These are phyloP conservation scores for Gaultheria prostrata DNA, from an alignment of 148 eudicot species.

Conservation along the genomic window DNA sequence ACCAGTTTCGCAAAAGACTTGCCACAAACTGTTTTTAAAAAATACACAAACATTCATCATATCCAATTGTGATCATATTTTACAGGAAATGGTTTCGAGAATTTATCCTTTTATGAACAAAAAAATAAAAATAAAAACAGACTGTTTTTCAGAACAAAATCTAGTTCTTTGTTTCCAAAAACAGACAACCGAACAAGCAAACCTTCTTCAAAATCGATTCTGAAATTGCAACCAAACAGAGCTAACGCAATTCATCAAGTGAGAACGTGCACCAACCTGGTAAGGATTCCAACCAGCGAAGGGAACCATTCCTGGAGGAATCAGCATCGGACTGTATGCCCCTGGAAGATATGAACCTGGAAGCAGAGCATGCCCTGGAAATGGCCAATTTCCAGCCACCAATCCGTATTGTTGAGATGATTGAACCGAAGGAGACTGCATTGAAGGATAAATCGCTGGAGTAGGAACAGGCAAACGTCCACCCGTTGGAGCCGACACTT, in stretches of 20 bases:
- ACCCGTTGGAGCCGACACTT: slow-evolving; percentile 34
- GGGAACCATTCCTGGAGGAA: slow-evolving; percentile 72
- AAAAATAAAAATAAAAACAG: no score
- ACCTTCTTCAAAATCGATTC: not conserved
- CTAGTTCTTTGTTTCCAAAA: not conserved
- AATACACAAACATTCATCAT: no score
- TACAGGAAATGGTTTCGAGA: not conserved
- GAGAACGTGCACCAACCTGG: slow-evolving; percentile 40
- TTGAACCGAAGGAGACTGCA: slow-evolving; percentile 46
- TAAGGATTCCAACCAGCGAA: slow-evolving; percentile 78
- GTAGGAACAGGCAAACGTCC: slow-evolving; percentile 39
- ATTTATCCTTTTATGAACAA: no score
- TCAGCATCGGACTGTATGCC: slow-evolving; percentile 63
- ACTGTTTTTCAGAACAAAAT: not conserved
- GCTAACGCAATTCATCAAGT: no score
- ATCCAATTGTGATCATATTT: not conserved
- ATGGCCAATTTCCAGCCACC: slow-evolving; percentile 65
- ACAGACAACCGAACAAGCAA: not conserved
- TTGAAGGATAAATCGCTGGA: slow-evolving; percentile 42
- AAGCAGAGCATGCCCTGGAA: slow-evolving; percentile 66
- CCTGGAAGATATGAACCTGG: slow-evolving; percentile 72
- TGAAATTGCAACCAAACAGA: not conserved
- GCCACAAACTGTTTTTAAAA: not conserved
- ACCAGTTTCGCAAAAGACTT: not conserved
- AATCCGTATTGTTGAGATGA: slow-evolving; percentile 73